Evolutionary conservation across 2,329 filamentous ascomycete species (phyloP).

Genomic region (Paracorniculantispora psalliotae): DNA sequence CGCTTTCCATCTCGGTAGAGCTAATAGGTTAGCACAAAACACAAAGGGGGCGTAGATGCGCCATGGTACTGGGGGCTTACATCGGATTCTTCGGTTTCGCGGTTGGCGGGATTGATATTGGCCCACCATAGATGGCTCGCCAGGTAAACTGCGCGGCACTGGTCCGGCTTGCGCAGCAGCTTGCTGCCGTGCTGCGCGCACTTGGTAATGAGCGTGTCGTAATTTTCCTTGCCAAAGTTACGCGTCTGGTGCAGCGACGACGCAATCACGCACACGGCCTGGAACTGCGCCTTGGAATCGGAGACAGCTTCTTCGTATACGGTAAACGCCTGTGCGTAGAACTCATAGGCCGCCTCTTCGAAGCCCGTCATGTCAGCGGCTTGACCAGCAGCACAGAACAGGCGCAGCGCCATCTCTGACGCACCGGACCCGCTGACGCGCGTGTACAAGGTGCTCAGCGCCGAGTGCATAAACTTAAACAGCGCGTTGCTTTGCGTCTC

Average conservation of each 20-base stretch:
- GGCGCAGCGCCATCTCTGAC: slow-evolving; percentile 79
- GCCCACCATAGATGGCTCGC: slow-evolving; percentile 99
- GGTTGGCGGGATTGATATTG: slow-evolving; percentile 70
- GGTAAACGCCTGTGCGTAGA: slow-evolving; percentile 96
- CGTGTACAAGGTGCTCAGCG: slow-evolving; percentile 80
- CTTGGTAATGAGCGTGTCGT: slow-evolving; percentile 97
- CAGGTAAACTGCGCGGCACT: slow-evolving; percentile 93
- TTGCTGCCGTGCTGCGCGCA: slow-evolving; percentile 96
- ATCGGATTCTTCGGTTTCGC: slow-evolving; percentile 75
- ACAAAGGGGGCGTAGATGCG: no score
- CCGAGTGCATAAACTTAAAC: slow-evolving; percentile 93
- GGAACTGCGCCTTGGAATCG: slow-evolving; percentile 94
- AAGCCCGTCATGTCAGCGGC: slow-evolving; percentile 87
- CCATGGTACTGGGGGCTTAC: slow-evolving; percentile 47
- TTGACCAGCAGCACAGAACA: slow-evolving; percentile 90
- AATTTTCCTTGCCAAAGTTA: slow-evolving; percentile 94
- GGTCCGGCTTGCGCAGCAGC: slow-evolving; percentile 93
- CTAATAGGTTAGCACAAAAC: slow-evolving; percentile 44
- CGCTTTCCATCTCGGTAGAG: slow-evolving; percentile 96
- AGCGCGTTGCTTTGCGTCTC: slow-evolving; percentile 65
- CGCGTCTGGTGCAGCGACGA: slow-evolving; percentile 82
- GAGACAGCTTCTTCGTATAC: slow-evolving; percentile 96
- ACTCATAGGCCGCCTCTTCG: slow-evolving; percentile 96
- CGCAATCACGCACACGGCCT: slow-evolving; percentile 92
- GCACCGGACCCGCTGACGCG: slow-evolving; percentile 72